Percentiles rank a stretch among this genome's conserved stretches.
These are phyloP conservation scores for Asterochloris erici DNA, from an alignment of 139 green algal genomes.

Conservation along the genomic window DNA sequence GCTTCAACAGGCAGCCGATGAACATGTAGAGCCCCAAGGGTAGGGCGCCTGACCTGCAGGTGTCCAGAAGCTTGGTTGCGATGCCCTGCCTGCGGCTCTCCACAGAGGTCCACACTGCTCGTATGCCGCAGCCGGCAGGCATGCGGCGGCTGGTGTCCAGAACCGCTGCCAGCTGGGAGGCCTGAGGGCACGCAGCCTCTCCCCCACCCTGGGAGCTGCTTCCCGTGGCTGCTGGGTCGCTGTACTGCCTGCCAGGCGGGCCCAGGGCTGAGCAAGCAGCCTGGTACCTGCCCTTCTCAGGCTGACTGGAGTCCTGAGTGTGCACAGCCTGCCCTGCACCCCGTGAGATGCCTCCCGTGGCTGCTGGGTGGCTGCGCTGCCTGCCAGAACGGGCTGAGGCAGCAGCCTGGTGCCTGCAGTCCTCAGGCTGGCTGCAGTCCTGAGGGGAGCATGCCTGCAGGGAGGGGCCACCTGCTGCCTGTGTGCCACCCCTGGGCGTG, in stretches of 20 bases:
- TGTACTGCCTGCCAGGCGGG: background rate
- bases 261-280: background rate
- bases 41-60: conserved; percentile 3
- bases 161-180: background rate
- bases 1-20: background rate
- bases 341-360: background rate
- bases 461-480: too few species aligned
- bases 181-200: background rate
- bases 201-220: background rate
- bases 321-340: background rate
- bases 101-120: conserved; percentile 39
- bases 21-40: background rate
- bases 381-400: background rate
- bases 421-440: background rate
- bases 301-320: background rate
- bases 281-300: background rate
- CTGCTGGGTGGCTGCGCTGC: background rate
- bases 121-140: conserved; percentile 33
- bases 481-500: too few species aligned
- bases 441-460: background rate
- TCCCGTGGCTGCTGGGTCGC: background rate
- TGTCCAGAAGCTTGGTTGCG: conserved; percentile 41
- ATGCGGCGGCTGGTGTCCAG: background rate
- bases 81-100: conserved; percentile 28
- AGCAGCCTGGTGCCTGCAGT: background rate